Conservation (phyloP, 805 yeast species). For the Schwanniomyces sp. region DNA sequence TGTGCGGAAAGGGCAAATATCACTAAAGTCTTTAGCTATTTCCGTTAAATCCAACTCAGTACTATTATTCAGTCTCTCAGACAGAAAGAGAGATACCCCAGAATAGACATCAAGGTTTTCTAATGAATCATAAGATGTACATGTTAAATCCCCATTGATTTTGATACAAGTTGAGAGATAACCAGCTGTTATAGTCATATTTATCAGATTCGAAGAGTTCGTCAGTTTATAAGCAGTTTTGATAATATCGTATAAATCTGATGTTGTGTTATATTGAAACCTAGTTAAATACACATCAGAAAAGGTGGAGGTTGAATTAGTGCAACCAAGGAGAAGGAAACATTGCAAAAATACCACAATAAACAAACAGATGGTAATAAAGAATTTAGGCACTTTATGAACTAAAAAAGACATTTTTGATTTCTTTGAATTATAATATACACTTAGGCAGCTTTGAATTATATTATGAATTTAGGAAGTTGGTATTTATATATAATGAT, state of each 20-base stretch:
- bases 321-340: conserved; percentile 59
- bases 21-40: conserved; percentile 45
- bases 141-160: conserved; percentile 27
- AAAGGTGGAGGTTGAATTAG: conserved; percentile 38
- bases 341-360: conserved; percentile 51
- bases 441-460: too few relatives aligned
- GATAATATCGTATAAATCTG: conserved; percentile 42
- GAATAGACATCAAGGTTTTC: conserved; percentile 20
- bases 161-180: conserved; percentile 58
- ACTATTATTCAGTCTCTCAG: conserved; percentile 16
- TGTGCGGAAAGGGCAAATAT: conserved; percentile 54
- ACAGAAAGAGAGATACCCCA: conserved; percentile 33
- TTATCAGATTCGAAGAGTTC: conserved; percentile 31
- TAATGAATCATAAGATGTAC: conserved; percentile 32
- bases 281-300: conserved; percentile 51
- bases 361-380: conserved; percentile 42
- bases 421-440: conserved; percentile 4
- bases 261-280: conserved; percentile 46
- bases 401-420: conserved; percentile 10
- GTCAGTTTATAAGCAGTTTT: conserved; percentile 31
- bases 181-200: conserved; percentile 50
- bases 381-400: conserved; percentile 35
- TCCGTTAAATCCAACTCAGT: conserved; percentile 42
- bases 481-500: neutral
- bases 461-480: neutral